Conservation (phyloP, 768 basidiomycete genomes). For the Amanita exitialis region DNA sequence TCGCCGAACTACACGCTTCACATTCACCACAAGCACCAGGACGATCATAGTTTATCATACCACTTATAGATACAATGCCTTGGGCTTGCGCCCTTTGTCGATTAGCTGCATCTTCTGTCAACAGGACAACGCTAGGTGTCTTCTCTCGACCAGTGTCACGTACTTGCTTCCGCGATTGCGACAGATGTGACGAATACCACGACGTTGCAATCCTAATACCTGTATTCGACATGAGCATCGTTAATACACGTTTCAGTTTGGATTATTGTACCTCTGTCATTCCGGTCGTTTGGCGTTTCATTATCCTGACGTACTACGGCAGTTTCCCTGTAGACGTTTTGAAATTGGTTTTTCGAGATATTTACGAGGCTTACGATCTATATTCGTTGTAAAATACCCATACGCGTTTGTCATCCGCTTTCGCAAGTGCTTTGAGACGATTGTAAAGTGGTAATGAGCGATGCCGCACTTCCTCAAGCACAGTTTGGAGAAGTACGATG, state of each 20-base stretch:
- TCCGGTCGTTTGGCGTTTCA: constrained; percentile 88
- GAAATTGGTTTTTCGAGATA: neutral
- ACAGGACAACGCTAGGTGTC: constrained; percentile 58
- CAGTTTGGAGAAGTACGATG: constrained; percentile 88
- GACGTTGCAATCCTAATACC: constrained; percentile 81
- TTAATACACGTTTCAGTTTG: neutral
- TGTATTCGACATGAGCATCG: constrained; percentile 16
- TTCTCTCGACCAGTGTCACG: constrained; percentile 35
- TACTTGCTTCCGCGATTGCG: constrained; percentile 36
- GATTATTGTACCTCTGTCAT: constrained; percentile 70
- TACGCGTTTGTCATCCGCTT: constrained; percentile 76
- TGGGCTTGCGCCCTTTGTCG: constrained; percentile 61
- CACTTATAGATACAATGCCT: constrained; percentile 52
- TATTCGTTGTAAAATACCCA: constrained; percentile 88
- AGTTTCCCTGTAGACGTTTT: constrained; percentile 47
- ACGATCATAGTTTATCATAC: constrained; percentile 23
- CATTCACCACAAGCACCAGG: neutral
- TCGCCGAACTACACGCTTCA: constrained; percentile 41
- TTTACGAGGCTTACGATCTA: constrained; percentile 45
- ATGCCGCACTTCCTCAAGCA: constrained; percentile 93
- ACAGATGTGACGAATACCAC: constrained; percentile 80
- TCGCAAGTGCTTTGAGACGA: constrained; percentile 76
- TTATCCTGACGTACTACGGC: constrained; percentile 67
- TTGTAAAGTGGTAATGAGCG: constrained; percentile 89
- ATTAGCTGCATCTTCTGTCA: constrained; percentile 89